Evolutionary conservation across 2,329 filamentous ascomycete species (phyloP), one percentile per base, ranked within the genome.

Genomic region (Nectriaceae sp.): DNA sequence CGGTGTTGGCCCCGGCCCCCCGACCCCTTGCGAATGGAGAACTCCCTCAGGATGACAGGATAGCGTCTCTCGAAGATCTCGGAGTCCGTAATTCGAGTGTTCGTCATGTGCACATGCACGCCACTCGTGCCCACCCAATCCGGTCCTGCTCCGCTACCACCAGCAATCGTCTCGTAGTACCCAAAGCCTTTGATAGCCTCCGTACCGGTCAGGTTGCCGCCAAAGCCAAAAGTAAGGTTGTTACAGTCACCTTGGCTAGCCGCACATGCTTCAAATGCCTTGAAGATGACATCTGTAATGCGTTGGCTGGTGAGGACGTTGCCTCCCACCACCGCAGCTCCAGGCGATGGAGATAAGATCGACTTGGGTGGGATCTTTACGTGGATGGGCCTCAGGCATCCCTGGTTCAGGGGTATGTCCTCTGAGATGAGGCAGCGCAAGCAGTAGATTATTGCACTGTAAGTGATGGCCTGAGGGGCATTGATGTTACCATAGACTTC

Each of bases 361-460:
- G 83, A 88, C 53, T 83, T 83, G 4, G 82, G 79, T 0, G 88
- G 87, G 19, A 93, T 90, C 49, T 79, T 80, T 65, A 92, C 87
- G 52, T 83, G 77, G 54, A 93, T 88, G 0, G 89, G 89, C 50
- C 83, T 84, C 20, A 93, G 71, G 52, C 89, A 93, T 52, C 89
- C 89, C 67, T 94, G 89, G 66, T 94, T 94, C 3, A 94, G 74
- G 0, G 89, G 89, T 6, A 94, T 92, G 53, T 93, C 89, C 60
- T 90, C 84, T 8, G 82, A 86, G 55, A 94, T 91, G 47, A 94
- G 76, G 59, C 85, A 89, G 21, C 89, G 81, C 15, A 94, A 75
- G 59, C 88, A 93, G 74, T 94, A 94, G 55, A 94, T 93, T 56
- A 93, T 92, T n/a, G 89, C 89, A 5, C 83, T 88, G 70, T 89